Base-by-base conservation (phyloP, 169 alveolate genomes). In the Eimeria falciformis region DNA sequence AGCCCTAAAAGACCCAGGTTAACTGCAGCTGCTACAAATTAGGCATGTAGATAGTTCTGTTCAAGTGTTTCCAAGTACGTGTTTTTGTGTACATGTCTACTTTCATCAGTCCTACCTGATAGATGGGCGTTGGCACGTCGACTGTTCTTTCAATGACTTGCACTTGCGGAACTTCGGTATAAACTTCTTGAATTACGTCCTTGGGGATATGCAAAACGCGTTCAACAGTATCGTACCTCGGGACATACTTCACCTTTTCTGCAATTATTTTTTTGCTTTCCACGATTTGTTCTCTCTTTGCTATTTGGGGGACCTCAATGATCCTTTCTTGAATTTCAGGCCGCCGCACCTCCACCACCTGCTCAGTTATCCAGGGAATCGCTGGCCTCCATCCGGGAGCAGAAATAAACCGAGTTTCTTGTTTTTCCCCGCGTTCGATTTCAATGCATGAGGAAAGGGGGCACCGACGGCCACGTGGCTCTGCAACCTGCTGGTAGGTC, bases 111-210 rank as follows among this genome's bases (percentile, higher is more conserved):
- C 37, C 29, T 33, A 87, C 92, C 78, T 71, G 92, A 21, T 53
- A 87, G 12, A 87, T 23, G 27, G 87, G 37, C 4, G 87, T 71
- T 14, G 92, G 87, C 1, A 87, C 78, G 66, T 86, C 92, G 25
- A 86, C 92, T 9, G 82, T 65, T n/a, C 82, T 75, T 69, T 86
- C 92, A 17, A 69, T 66, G 43, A 68, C 47, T 23, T 86, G 92
- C 1, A 86, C 78, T 68, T 88, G 93, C 2, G 93, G 93, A 0
- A 88, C 93, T 1, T 55, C 66, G 6, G 83, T 71, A 23, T 56
- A 4, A 2, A 53, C 65, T 43, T 88, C 93, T 75, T 27, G 21
- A 23, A 81, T 73, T 3, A 88, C 27, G 47, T 45, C 69, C 17
- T 75, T 75, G 27, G 93, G 88, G n/a, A 88, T 45, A 4, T 73